Conservation (phyloP, 2,329 filamentous ascomycete species). For the Aspergillus transmontanensis region DNA sequence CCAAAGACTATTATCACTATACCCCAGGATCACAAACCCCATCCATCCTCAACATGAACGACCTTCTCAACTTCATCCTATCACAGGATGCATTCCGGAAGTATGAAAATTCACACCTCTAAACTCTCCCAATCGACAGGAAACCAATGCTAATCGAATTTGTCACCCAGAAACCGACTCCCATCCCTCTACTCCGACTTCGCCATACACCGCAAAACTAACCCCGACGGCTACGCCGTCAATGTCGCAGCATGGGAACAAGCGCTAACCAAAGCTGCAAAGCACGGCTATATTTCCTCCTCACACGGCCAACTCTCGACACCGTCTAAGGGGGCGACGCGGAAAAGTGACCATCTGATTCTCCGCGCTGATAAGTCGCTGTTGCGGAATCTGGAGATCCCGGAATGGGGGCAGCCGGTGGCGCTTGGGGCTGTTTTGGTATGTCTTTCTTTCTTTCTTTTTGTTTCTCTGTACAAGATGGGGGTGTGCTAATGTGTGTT, state of each 20-base stretch:
- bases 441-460: slow-evolving; percentile 25
- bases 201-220: slow-evolving; percentile 69
- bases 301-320: slow-evolving; percentile 26
- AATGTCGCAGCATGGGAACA: slow-evolving; percentile 79
- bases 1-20: neutral
- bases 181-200: slow-evolving; percentile 91
- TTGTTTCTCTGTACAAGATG: neutral
- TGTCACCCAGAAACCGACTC: slow-evolving; percentile 64
- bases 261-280: slow-evolving; percentile 69
- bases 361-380: slow-evolving; percentile 64
- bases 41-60: slow-evolving; percentile 42
- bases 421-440: slow-evolving; percentile 76
- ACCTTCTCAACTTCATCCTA: slow-evolving; percentile 68
- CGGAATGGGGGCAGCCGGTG: slow-evolving; percentile 78
- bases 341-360: slow-evolving; percentile 51
- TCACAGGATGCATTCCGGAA: slow-evolving; percentile 60
- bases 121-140: neutral
- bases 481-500: neutral
- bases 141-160: neutral
- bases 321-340: slow-evolving; percentile 5
- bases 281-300: slow-evolving; percentile 61
- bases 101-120: slow-evolving; percentile 46
- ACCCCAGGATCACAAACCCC: neutral
- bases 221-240: slow-evolving; percentile 81
- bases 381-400: slow-evolving; percentile 69